Conservation (phyloP, 2,329 filamentous ascomycete genomes). For the Aureobasidium sp. region DNA sequence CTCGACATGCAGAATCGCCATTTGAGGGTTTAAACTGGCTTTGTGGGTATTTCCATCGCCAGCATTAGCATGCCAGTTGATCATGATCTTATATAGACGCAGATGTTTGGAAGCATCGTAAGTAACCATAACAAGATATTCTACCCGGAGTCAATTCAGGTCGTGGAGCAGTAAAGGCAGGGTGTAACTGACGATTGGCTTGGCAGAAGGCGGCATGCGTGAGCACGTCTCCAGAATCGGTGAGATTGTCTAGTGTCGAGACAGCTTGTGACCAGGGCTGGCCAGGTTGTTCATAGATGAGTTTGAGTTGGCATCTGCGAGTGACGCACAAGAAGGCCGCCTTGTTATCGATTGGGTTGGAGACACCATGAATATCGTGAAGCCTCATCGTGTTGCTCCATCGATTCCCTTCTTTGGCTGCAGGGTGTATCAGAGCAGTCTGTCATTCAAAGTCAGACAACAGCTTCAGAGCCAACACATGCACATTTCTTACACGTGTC, state of each 20-base stretch:
- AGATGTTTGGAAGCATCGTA: slow-evolving; percentile 66
- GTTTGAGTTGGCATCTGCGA: slow-evolving; percentile 62
- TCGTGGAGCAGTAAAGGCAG: too few relatives aligned
- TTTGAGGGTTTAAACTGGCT: background rate
- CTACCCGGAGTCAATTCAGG: slow-evolving; percentile 25
- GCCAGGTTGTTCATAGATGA: slow-evolving; percentile 72
- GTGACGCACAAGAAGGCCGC: slow-evolving; percentile 73
- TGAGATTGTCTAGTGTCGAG: slow-evolving; percentile 66
- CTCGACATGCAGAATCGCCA: slow-evolving; percentile 10
- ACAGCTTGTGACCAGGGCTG: slow-evolving; percentile 63
- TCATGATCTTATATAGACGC: slow-evolving; percentile 63
- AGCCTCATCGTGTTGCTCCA: slow-evolving; percentile 66
- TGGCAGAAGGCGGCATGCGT: slow-evolving; percentile 64
- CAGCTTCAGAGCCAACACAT: background rate
- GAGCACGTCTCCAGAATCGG: slow-evolving; percentile 46
- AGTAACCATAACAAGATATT: slow-evolving; percentile 56
- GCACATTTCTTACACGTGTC: slow-evolving; percentile 22
- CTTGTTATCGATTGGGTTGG: slow-evolving; percentile 63
- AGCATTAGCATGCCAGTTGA: slow-evolving; percentile 60
- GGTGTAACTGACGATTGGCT: slow-evolving; percentile 16
- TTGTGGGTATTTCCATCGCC: background rate
- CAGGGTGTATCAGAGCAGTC: slow-evolving; percentile 29
- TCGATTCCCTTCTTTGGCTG: slow-evolving; percentile 34
- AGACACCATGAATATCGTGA: slow-evolving; percentile 61
- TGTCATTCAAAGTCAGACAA: slow-evolving; percentile 28